A percentile compares a stretch with the other conserved stretches of the same genome.
These are phyloP conservation scores for Paramecium biaurelia DNA, from an alignment of 73 alveolate genomes.

Conservation along the genomic window DNA sequence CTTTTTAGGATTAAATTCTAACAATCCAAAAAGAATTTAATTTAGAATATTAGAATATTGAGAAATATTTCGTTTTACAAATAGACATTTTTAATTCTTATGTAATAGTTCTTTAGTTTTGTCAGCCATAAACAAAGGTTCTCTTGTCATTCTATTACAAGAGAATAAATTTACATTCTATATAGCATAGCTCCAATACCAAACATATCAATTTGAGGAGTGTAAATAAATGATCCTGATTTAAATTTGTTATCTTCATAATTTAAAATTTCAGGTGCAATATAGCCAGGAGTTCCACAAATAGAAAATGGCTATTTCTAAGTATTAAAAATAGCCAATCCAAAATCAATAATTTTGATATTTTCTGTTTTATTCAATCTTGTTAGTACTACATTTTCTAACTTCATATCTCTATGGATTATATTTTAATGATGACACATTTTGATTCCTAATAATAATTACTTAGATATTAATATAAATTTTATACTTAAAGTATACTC, in stretches of 20 bases:
- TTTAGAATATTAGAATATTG: neutral
- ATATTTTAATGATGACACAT: neutral
- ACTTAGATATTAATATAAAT: neutral
- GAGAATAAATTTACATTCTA: neutral
- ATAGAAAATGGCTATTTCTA: constrained; percentile 84
- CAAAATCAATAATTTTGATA: constrained; percentile 92
- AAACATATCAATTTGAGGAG: neutral
- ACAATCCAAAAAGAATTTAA: neutral
- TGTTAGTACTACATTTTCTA: constrained; percentile 87
- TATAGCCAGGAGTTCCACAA: constrained; percentile 96
- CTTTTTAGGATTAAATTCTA: constrained; percentile 10
- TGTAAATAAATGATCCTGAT: neutral
- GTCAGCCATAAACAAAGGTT: neutral
- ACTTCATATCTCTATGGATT: constrained; percentile 89
- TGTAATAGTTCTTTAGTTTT: constrained; percentile 20
- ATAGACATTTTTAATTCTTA: neutral
- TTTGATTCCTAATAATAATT: neutral
- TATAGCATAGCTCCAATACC: constrained; percentile 10
- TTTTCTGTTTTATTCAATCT: constrained; percentile 81
- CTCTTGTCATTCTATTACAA: constrained; percentile 3
- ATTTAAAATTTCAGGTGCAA: constrained; percentile 80
- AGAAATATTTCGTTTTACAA: neutral
- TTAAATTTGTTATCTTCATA: neutral
- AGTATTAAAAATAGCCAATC: constrained; percentile 79
- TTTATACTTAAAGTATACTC: neutral